Base-by-base conservation (phyloP, 2,329 filamentous ascomycete species). In the Aspergillus hortae region DNA sequence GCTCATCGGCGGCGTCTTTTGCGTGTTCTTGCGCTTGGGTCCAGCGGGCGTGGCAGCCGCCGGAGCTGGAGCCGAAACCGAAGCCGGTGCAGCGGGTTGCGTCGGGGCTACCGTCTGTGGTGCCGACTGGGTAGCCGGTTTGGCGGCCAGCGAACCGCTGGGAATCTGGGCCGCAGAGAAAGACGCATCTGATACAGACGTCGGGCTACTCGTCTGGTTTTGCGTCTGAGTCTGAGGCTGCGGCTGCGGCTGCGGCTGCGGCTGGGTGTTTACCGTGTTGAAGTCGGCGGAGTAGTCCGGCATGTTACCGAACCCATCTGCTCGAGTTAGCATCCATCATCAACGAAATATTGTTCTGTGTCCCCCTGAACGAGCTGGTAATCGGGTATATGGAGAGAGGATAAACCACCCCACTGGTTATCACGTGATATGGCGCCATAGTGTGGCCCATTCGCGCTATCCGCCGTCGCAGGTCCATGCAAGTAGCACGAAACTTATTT, bases 1-100 rank as follows among this genome's bases (percentile, higher is more conserved):
- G 63, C 71, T 82, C 45, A 79, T 69, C 44, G 61, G 55, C 70
- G 57, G 54, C 0, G 59, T 44, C 53, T 70, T 67, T 21, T 69
- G 61, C 3, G 78, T 62, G 53, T 65, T 63, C 57, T 71, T 71
- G 55, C 68, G 69, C 61, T 72, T 71, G 6, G 66, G 58, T 4
- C 48, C 63, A n/a, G 67, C 53, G 17, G 56, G 43, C 6, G 64
- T 15, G 9, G 6, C 52, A 23, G 12, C 56, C 33, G 2, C 61
- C 52, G 60, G 49, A 9, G 63, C 52, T 2, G 61, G 56, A 17
- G 56, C 53, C 14, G 60, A 48, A 9, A 62, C 51, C 2, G 61
- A 55, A 19, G 56, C 53, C 12, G 62, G 53, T 25, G 60, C 55
- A n/a, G 61, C 36, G 36, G 59, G 55, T 42, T 63, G 54, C 4